These are phyloP conservation scores for Ustilago nuda DNA, from an alignment of 1,284 basidiomycete species.

Conservation along the genomic window DNA sequence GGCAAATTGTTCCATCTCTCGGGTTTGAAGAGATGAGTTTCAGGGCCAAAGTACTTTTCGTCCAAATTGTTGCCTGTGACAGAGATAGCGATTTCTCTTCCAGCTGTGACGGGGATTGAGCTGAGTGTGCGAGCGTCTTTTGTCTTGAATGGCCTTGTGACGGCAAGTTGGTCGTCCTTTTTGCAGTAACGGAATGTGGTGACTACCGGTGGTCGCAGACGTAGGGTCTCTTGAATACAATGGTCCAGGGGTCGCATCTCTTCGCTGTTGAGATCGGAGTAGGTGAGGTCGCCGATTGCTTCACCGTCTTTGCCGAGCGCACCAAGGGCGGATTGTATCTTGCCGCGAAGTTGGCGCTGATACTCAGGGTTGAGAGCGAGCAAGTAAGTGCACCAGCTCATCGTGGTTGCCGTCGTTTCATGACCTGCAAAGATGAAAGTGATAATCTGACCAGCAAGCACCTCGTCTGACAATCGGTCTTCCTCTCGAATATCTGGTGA, in stretches of 20 bases:
- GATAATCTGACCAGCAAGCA: slow-evolving; percentile 57
- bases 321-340: slow-evolving; percentile 32
- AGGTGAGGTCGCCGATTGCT: slow-evolving; percentile 42
- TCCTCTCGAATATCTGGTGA: slow-evolving; percentile 43
- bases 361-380: slow-evolving; percentile 52
- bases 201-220: slow-evolving; percentile 52
- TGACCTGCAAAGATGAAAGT: slow-evolving; percentile 67
- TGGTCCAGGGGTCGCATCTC: slow-evolving; percentile 59
- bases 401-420: slow-evolving; percentile 61
- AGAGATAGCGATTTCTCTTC: slow-evolving; percentile 43
- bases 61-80: slow-evolving; percentile 50
- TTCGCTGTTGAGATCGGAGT: slow-evolving; percentile 53
- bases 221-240: slow-evolving; percentile 59
- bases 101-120: slow-evolving; percentile 49
- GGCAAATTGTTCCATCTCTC: slow-evolving; percentile 59
- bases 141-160: slow-evolving; percentile 50
- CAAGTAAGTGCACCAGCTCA: slow-evolving; percentile 61
- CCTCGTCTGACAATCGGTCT: slow-evolving; percentile 49
- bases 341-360: slow-evolving; percentile 50
- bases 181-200: slow-evolving; percentile 56
- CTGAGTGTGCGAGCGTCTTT: slow-evolving; percentile 58
- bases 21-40: slow-evolving; percentile 58
- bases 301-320: slow-evolving; percentile 47
- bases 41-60: slow-evolving; percentile 54
- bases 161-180: slow-evolving; percentile 61